Base-by-base conservation (phyloP, 2,329 filamentous ascomycete genomes). In the Scedosporium boydii region DNA sequence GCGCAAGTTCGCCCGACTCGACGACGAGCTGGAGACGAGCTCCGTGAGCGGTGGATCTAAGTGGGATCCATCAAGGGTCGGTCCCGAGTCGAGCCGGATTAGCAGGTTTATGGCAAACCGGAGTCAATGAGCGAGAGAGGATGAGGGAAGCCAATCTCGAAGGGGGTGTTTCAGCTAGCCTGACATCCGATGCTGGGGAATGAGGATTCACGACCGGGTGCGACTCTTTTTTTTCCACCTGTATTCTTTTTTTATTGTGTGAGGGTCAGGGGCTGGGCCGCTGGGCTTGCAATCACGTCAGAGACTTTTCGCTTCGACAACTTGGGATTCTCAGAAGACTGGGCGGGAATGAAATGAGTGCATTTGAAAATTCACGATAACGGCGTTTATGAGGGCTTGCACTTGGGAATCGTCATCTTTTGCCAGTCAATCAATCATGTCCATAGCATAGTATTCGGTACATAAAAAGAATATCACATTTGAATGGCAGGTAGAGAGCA, bases 11-110 rank as follows among this genome's bases (percentile, higher is more conserved):
- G 64, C 60, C 29, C 63, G 61, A 51, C 34, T 27, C 18, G 62
- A 63, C n/a, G 58, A 63, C 1, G 63, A 66, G 34, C n/a, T 61
- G 4, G 64, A 66, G 57, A 56, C 29, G 34, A 34, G 18, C 14
- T 18, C 23, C 38, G 7, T 23, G 5, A 42, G n/a, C 5, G 18
- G 12, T 18, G 55, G 55, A 18, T 42, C 23, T 12, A 62, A 62
- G 60, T 62, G 60, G 60, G 60, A 62, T 58, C 60, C 60, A 7
- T 55, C 27, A 12, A 34, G 55, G 27, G 55, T 34, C 4, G 55
- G 55, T 38, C 51, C 51, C 12, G 55, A 27, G 23, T 23, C 55
- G 27, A 55, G 44, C 10, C 51, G 59, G 48, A 56, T 61, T 56
- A 61, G 59, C 59, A 55, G 34, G 59, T 61, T 61, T 14, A 61